These are phyloP conservation scores for Lepidopterella palustris DNA, from an alignment of 495 filamentous ascomycete species.

Conservation along the genomic window DNA sequence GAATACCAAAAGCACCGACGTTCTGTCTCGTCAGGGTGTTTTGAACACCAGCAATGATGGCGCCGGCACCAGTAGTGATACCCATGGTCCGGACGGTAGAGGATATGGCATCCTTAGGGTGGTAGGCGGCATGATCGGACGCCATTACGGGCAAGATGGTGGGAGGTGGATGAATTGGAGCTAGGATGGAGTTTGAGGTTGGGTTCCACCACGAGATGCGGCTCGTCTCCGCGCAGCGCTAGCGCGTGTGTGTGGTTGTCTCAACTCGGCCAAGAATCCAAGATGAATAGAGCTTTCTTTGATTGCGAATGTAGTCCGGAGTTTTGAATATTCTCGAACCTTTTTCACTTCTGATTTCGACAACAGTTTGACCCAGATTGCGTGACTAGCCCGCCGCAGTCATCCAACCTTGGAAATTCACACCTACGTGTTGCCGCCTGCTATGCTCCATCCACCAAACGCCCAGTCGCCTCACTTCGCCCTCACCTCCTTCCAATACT, in stretches of 20 bases:
- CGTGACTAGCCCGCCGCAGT: slow-evolving; percentile 10
- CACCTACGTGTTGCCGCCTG: slow-evolving; percentile 16
- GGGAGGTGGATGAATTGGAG: slow-evolving; percentile 1
- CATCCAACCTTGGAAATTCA: too few species aligned
- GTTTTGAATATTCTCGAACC: not conserved
- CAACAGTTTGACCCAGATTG: not conserved
- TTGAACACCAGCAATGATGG: slow-evolving; percentile 68
- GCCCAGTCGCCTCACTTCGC: not conserved
- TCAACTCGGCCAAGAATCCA: not conserved
- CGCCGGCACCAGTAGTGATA: slow-evolving; percentile 60
- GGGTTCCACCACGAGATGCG: not conserved
- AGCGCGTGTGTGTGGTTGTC: not conserved
- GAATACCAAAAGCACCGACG: slow-evolving; percentile 66
- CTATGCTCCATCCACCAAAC: slow-evolving; percentile 4
- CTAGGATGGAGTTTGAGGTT: slow-evolving; percentile 2
- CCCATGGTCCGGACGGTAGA: slow-evolving; percentile 56
- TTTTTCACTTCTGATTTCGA: not conserved
- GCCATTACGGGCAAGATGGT: slow-evolving; percentile 41
- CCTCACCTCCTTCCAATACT: not conserved
- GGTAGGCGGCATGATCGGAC: slow-evolving; percentile 50
- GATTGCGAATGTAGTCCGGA: not conserved
- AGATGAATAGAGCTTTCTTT: not conserved
- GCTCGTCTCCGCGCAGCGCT: not conserved
- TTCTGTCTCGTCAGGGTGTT: slow-evolving; percentile 78
- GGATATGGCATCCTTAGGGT: slow-evolving; percentile 71